Evolutionary conservation across 73 alveolate species (phyloP), one percentile per base, ranked within the genome.

Genomic region (Diophrys appendiculata): DNA sequence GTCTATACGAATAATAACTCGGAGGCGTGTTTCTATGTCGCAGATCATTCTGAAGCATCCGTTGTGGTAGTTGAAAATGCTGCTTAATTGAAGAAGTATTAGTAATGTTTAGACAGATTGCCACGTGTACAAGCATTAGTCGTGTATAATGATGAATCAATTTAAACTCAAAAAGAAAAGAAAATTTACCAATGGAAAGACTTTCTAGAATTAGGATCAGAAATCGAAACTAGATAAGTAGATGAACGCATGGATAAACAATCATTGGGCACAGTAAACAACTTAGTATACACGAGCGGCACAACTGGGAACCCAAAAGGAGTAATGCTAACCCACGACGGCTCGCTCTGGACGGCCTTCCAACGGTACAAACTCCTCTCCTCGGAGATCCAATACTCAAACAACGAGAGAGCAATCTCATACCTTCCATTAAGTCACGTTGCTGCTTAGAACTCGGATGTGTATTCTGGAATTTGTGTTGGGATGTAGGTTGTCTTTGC

Each of bases 251-350:
- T 76, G 52, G 33, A 33, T 29, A 69, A 34, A 3, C 71, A 64
- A 53, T 76, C 73, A n/a, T 96, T 97, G 8, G 95, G 94, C 34
- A 76, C 69, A 43, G 88, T 95, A 78, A 83, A 88, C 33, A 88
- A 95, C 28, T 67, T 93, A 1, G 91, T 91, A 32, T 94, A 94
- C 87, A 94, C 98, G 13, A 84, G 95, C 28, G 98, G 98, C 33
- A 94, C 98, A 24, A 94, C 98, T 25, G 97, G 98, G 5, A 73
- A 65, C 74, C 98, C 96, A 13, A 53, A 75, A n/a, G 98, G 98
- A 29, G 98, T 94, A 28, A 89, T 94, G 96, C 89, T 94, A 0
- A 80, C 96, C 26, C 97, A 94, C 72, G 98, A 94, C 67, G 91
- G 89, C 82, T 85, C 33, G 35, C 33, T n/a, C 80, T 76, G 73